Evolutionary conservation across 257 asterid species (phyloP), one percentile per base, ranked within the genome.

Genomic region (Nicotiana attenuata): DNA sequence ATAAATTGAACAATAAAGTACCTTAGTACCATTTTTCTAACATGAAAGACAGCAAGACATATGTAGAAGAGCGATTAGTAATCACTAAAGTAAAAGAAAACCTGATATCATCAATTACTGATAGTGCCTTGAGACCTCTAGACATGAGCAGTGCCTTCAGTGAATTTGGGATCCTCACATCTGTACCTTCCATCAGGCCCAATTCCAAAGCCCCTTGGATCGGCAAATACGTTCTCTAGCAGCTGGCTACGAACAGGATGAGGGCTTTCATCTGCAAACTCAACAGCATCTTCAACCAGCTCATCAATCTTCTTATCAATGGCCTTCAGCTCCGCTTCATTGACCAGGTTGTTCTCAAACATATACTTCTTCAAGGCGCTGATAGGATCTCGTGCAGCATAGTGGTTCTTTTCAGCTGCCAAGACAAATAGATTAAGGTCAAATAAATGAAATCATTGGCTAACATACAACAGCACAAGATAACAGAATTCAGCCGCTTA

Each of bases 131-230:
- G 78, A 6, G 78, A 45, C 22, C 22, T 88, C 22, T 88, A 93
- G 82, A 95, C 97, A 85, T 91, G 98, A 29, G 99, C 99, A 81
- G 99, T 93, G 85, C 99, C 99, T 85, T 95, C 90, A 0, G 99
- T 95, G 87, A 95, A 95, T 85, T 95, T 95, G 65, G 99, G 99
- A 76, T 95, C 98, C 92, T 93, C 98, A 63, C 99, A 95, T 88
- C 99, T 91, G 93, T 95, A 95, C 90, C 86, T 91, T 17, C 99
- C 99, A 77, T 93, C 97, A 11, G 99, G 98, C 63, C 97, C 99
- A 56, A 95, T 95, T 5, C 99, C 98, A 24, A 95, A 95, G n/a
- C 99, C 99, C 82, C 90, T 89, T 2, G 99, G 99, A 85, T 95
- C 98, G 24, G 99, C 99, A 79, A 95, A 95, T 9, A 95, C 99